Evolutionary conservation across 2,329 filamentous ascomycete species (phyloP), one percentile per base, ranked within the genome.

Genomic region (Tolypocladium cylindrosporum): DNA sequence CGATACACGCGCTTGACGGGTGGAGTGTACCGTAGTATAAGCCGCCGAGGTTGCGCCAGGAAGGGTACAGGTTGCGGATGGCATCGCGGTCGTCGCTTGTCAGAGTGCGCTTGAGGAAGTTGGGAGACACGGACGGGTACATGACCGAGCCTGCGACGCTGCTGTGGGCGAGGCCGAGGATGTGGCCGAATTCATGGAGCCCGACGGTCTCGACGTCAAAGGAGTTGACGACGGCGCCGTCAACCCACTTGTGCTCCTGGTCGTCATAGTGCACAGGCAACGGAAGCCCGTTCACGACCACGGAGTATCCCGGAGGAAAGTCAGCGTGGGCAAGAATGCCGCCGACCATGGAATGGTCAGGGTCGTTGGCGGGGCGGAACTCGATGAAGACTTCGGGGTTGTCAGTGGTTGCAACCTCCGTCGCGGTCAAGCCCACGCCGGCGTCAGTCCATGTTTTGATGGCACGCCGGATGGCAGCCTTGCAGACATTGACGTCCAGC

Each of bases 321-420:
- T 57, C 51, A 34, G 31, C 41, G 31, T 57, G 51, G 19, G 51
- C 56, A 7, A 55, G 50, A 34, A 57, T 48, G 34, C 56, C 51
- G 3, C 21, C 34, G 31, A 57, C 56, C 40, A 55, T 57, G 50
- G 27, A 57, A 37, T 57, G 51, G 52, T 57, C 56, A 31, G 48
- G 51, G 40, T 57, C 51, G 31, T 55, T 55, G 51, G 41, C 51
- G 5, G 50, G 51, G 1, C 51, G n/a, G 56, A 55, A 57, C 31
- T 54, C 51, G 14, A 57, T 27, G 27, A 54, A 57, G 37, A 57
- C 56, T 24, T 55, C 40, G 9, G 51, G 56, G 21, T 27, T 45
- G 24, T 54, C 24, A 16, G 16, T 39, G 40, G 50, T 9, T 14
- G 56, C 41, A 10, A 57, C 56, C 27, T 57, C 40, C 3, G 51